These are phyloP conservation scores for Bombardia bombarda DNA, from an alignment of 495 filamentous ascomycete species.

Conservation along the genomic window DNA sequence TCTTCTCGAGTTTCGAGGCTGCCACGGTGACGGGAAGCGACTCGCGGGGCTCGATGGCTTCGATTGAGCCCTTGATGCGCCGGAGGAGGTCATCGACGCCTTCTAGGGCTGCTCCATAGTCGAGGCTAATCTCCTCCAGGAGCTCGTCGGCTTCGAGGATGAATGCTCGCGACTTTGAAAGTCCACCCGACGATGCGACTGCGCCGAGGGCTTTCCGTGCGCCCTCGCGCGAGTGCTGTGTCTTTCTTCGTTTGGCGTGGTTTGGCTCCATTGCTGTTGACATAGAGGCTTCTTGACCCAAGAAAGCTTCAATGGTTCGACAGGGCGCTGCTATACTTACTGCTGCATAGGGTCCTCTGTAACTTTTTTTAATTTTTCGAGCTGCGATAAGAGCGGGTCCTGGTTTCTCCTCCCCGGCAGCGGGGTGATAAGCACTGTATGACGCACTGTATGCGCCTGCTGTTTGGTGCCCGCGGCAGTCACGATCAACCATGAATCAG, in stretches of 20 bases:
- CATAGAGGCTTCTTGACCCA: not conserved
- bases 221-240: constrained; percentile 25
- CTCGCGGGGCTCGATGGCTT: constrained; percentile 49
- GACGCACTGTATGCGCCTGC: not conserved
- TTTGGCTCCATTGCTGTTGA: constrained; percentile 29
- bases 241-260: constrained; percentile 43
- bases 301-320: not conserved
- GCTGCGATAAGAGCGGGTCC: constrained; percentile 10
- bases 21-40: constrained; percentile 56
- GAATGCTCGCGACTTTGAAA: constrained; percentile 55
- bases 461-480: not conserved
- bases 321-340: not conserved
- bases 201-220: constrained; percentile 21
- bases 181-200: constrained; percentile 19
- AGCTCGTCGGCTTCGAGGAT: constrained; percentile 85
- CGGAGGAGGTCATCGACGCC: constrained; percentile 63
- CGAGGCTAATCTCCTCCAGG: constrained; percentile 56
- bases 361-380: constrained; percentile 15
- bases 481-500: too few species aligned
- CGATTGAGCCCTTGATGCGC: constrained; percentile 66
- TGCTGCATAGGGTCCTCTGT: too few species aligned
- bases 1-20: constrained; percentile 56
- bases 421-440: constrained; percentile 7
- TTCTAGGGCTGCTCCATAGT: constrained; percentile 57
- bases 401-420: constrained; percentile 9